Evolutionary conservation across 495 filamentous ascomycete genomes (phyloP).

Genomic region (Elasticomyces elasticus): DNA sequence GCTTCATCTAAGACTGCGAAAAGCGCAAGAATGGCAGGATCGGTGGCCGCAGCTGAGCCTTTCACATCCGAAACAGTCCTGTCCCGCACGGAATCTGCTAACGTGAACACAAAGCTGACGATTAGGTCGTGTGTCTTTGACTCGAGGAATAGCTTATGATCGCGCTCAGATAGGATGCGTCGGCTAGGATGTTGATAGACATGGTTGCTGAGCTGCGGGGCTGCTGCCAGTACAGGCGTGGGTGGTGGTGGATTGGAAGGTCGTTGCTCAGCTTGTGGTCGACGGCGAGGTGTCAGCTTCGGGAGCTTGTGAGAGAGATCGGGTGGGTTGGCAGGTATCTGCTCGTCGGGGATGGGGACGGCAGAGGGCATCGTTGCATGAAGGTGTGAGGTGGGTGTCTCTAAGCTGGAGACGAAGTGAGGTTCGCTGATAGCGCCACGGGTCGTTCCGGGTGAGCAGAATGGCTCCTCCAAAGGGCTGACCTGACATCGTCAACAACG

Average conservation of each 20-base stretch:
- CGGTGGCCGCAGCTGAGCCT: conserved; percentile 36
- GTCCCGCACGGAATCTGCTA: conserved; percentile 74
- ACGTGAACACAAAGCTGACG: conserved; percentile 70
- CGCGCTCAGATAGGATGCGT: conserved; percentile 66
- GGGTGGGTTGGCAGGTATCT: conserved; percentile 12
- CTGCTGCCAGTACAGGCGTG: conserved; percentile 61
- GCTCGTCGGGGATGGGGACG: conserved; percentile 9
- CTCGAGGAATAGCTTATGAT: conserved; percentile 71
- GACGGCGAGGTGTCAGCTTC: conserved; percentile 24
- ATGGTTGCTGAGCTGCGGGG: conserved; percentile 52
- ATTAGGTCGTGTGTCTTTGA: conserved; percentile 73
- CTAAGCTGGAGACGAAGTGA: too few species aligned
- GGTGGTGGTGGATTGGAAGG: conserved; percentile 40
- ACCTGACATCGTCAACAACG: too few species aligned
- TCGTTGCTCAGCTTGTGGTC: conserved; percentile 17
- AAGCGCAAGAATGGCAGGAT: conserved; percentile 51
- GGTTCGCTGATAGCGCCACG: too few species aligned
- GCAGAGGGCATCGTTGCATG: conserved; percentile 17
- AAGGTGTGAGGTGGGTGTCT: not conserved
- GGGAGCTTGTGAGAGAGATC: conserved; percentile 26
- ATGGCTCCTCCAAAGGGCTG: too few species aligned
- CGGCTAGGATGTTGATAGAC: conserved; percentile 57
- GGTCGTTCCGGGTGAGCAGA: too few species aligned
- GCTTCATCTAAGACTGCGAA: conserved; percentile 60
- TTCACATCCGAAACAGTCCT: conserved; percentile 58